These are phyloP conservation scores for Martiniozyma asiatica DNA, from an alignment of 1,139 yeast species.

Conservation along the genomic window DNA sequence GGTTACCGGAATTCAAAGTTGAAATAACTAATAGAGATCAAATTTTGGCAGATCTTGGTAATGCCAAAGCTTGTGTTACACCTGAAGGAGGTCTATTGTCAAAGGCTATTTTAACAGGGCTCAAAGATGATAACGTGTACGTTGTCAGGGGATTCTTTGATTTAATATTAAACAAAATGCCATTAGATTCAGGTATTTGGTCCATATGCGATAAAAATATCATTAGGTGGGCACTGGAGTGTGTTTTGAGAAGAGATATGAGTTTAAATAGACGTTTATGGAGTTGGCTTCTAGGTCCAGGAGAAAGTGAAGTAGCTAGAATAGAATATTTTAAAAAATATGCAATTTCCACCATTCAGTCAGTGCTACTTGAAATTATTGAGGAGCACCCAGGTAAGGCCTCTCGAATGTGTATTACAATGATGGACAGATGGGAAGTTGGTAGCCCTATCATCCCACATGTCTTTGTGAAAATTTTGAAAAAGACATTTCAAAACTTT, in stretches of 20 bases:
- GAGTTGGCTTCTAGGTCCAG: constrained; percentile 84
- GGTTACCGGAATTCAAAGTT: constrained; percentile 35
- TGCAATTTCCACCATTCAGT: constrained; percentile 39
- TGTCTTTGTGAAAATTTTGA: constrained; percentile 54
- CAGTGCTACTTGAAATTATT: constrained; percentile 42
- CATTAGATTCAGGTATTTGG: constrained; percentile 49
- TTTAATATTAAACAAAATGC: constrained; percentile 53
- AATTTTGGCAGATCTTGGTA: constrained; percentile 19
- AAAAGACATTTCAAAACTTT: constrained; percentile 12
- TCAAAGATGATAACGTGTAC: constrained; percentile 49
- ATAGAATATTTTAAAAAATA: constrained; percentile 44
- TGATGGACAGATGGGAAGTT: constrained; percentile 91
- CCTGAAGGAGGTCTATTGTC: constrained; percentile 75
- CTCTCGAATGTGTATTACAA: constrained; percentile 51
- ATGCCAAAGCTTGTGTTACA: constrained; percentile 45
- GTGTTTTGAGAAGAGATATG: constrained; percentile 79
- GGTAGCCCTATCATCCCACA: constrained; percentile 62
- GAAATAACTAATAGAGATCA: constrained; percentile 6
- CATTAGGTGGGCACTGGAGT: constrained; percentile 49
- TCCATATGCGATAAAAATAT: constrained; percentile 43
- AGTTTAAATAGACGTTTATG: constrained; percentile 85
- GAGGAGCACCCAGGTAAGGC: constrained; percentile 35
- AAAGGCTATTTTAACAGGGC: constrained; percentile 60
- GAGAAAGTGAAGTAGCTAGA: constrained; percentile 17
- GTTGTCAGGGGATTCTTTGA: constrained; percentile 89